Evolutionary conservation across 805 yeast genomes (phyloP).

Genomic region (Clavispora fructus): DNA sequence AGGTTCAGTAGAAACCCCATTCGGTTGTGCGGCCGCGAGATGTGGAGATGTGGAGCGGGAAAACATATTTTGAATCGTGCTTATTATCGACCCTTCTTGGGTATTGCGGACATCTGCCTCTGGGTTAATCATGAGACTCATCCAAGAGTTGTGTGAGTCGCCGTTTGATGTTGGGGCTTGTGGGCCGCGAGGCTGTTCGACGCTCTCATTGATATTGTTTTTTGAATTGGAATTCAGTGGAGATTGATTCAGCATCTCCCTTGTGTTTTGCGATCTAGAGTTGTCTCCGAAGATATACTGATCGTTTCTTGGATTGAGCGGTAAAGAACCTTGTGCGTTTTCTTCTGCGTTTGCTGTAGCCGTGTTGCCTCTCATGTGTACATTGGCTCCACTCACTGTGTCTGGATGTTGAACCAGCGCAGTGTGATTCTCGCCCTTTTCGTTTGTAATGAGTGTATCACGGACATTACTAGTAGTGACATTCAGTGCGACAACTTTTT

Average conservation of each 20-base stretch:
- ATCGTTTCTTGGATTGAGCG: background rate
- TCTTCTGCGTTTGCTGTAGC: background rate
- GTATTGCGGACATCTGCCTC: background rate
- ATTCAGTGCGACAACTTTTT: background rate
- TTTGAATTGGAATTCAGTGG: background rate
- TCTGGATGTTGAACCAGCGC: background rate
- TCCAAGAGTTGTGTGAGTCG: background rate
- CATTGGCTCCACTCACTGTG: background rate
- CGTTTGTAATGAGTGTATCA: background rate
- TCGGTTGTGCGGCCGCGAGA: background rate
- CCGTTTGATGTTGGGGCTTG: background rate
- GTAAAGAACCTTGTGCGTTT: background rate
- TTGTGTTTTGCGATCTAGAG: background rate
- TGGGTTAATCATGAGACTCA: background rate
- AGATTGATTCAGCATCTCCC: background rate
- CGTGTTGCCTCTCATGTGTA: background rate
- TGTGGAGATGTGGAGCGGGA: conserved; percentile 7
- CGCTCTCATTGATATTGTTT: too few relatives aligned
- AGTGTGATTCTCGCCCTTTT: background rate
- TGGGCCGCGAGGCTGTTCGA: background rate
- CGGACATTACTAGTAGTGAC: background rate
- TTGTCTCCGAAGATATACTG: too few relatives aligned
- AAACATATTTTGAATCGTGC: conserved; percentile 7
- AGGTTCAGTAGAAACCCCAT: background rate
- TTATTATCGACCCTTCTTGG: conserved; percentile 5